Evolutionary conservation across 306 rosid genomes (phyloP), one percentile per base, ranked within the genome.

Genomic region (Lathyrus tuberosus): DNA sequence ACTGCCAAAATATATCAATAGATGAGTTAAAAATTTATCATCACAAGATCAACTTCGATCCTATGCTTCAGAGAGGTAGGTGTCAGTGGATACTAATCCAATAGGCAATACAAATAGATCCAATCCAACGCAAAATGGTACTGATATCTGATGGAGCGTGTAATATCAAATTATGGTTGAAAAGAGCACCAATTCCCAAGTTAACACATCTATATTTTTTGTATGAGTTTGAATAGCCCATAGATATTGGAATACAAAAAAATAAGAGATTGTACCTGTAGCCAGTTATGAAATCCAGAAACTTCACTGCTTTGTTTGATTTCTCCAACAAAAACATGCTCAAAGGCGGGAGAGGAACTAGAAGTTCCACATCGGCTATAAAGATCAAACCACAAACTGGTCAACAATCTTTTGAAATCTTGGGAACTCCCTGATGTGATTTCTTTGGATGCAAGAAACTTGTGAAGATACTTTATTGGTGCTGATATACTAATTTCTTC

Each of bases 401-500:
- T n/a, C n/a, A n/a, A n/a, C n/a, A 40, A 64, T 81, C 81, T 61
- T 78, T 93, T 93, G 72, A 90, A 90, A 31, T 88, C 96, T 78
- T 88, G 92, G 56, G 18, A 82, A 74, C 81, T 84, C 57, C 67
- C 78, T 16, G 94, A 78, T 46, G 76, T 79, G 76, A 85, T 78
- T 38, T 91, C 91, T 74, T 79, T 90, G 65, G 85, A 62, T 22
- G 77, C 83, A 71, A 90, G 97, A 76, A 86, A 86, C 81, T 79
- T 88, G 77, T 90, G 88, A 68, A 93, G 90, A 76, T 88, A 93
- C 61, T 86, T 93, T 59, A 90, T 83, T 22, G 97, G 94, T 12
- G 97, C 98, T 65, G 98, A 86, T 81, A 96, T 86, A 82, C 97
- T 86, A 60, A 93, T 88, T 85, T 93, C 97, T 78, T 93, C 98